Evolutionary conservation across 495 filamentous ascomycete genomes (phyloP), one percentile per base, ranked within the genome.

Genomic region (Podospora appendiculata): DNA sequence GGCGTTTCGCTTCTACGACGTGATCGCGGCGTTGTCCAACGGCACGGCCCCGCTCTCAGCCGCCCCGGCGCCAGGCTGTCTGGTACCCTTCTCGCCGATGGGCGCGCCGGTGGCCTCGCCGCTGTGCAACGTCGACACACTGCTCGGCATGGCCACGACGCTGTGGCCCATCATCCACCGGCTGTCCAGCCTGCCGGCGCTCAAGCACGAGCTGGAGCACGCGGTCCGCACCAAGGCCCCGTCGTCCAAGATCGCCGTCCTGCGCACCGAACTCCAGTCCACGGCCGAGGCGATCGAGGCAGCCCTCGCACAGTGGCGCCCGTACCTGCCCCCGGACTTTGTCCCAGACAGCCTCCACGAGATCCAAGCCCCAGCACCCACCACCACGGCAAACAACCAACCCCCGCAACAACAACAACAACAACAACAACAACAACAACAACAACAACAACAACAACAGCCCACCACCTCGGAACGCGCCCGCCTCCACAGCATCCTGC

Each of bases 1-100:
- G 78, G 79, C 79, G 3, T 84, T 84, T 51, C 73, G 79, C 6
- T 84, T 82, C 56, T 84, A 83, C 64, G 81, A 84, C 58, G 81
- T 84, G 13, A 81, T 83, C 16, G 73, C 79, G 8, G 81, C 81
- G 7, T 66, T 84, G 41, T 84, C 81, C n/a, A 72, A 82, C 41
- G 80, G 79, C 51, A 78, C 79, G 8, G 63, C 79, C 8, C 79
- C 81, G 4, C 68, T 81, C 45, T 77, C 75, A 9, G 71, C 67
- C 3, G 75, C 78, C 11, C 78, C 78, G 5, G 65, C 68, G 3
- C 62, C 72, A 9, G 69, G 69, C 19, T 70, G 71, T 40, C 67
- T 75, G 4, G 50, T 68, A 1, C 69, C 70, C 8, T 61, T 76
- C 18, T 71, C 76, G 7, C 75, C 80, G 3, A 64, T 78, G 16